These are phyloP conservation scores for Calonectria pteridis DNA, from an alignment of 2,329 filamentous ascomycete genomes.

Conservation along the genomic window DNA sequence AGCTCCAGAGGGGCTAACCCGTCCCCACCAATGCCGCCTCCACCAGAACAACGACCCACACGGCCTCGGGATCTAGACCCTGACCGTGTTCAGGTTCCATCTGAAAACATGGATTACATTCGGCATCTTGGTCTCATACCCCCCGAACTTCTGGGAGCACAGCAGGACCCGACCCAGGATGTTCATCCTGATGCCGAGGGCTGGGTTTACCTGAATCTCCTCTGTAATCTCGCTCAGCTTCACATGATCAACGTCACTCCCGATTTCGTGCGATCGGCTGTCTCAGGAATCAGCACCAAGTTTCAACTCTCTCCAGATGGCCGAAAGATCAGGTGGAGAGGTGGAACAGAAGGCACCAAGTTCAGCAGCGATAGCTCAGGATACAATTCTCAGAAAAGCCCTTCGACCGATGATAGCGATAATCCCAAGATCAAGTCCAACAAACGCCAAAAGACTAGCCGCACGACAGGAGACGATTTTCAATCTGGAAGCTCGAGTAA, in stretches of 20 bases:
- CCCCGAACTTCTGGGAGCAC: slow-evolving; percentile 63
- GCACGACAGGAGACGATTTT: slow-evolving; percentile 50
- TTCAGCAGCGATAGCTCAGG: slow-evolving; percentile 74
- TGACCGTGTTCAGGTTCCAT: slow-evolving; percentile 79
- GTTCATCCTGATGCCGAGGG: slow-evolving; percentile 75
- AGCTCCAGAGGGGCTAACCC: slow-evolving; percentile 50
- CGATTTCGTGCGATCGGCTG: slow-evolving; percentile 80
- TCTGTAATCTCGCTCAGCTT: slow-evolving; percentile 85
- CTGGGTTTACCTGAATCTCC: slow-evolving; percentile 86
- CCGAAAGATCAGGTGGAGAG: slow-evolving; percentile 83
- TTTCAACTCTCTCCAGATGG: slow-evolving; percentile 84
- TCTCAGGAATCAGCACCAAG: slow-evolving; percentile 77
- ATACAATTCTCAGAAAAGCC: slow-evolving; percentile 60
- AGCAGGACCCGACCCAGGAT: slow-evolving; percentile 54
- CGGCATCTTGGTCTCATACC: slow-evolving; percentile 78
- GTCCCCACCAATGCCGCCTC: slow-evolving; percentile 54
- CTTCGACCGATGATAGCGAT: slow-evolving; percentile 63
- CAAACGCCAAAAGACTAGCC: slow-evolving; percentile 60
- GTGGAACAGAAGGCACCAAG: slow-evolving; percentile 73
- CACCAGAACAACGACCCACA: slow-evolving; percentile 81
- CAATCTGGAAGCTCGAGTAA: slow-evolving; percentile 51
- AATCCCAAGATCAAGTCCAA: slow-evolving; percentile 56
- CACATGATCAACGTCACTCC: slow-evolving; percentile 88
- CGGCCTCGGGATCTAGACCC: slow-evolving; percentile 82
- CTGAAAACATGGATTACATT: slow-evolving; percentile 85